Evolutionary conservation across 2,329 filamentous ascomycete species (phyloP), one percentile per base, ranked within the genome.

Genomic region (Ascomycota sp.): DNA sequence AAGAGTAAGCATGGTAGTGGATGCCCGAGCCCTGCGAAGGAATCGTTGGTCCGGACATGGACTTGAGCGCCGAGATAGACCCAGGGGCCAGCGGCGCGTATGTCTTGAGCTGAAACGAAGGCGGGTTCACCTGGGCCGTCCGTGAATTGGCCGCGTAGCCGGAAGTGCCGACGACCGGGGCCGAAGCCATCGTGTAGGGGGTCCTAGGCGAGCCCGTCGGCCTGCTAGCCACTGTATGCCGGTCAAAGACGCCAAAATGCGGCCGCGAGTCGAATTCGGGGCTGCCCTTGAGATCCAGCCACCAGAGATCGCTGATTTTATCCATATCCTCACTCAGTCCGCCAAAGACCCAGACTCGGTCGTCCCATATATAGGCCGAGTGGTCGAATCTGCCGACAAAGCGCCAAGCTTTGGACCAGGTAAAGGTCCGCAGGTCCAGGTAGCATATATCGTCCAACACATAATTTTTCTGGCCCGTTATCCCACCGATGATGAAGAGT

Each of bases 391-490:
- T 72, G 29, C 80, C 75, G 19, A 94, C 85, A 47, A 98, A 98
- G 36, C 76, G 79, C 89, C 89, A 98, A 25, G 82, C 75, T 33
- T 82, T 74, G 32, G 86, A 95, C 89, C 89, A 98, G 1, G 85
- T 93, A 63, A 82, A 94, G 2, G 89, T 95, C 58, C 92, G 94
- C 28, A 98, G 61, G 47, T 98, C 89, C 29, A 98, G 67, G 46
- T 92, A 98, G 57, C 83, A 93, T 30, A 98, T 82, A 46, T 98
- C 89, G 48, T 95, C 86, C 29, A 95, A 62, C 17, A 95, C 85
- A 42, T 81, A 75, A 46, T 82, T 93, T 40, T 89, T 83, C 40
- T 86, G 78, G 2, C 85, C 86, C 5, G 83, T 92, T 42, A 95
- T 81, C n/a, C 89, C 89, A 33, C 89, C 89, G 34, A 92, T 75